Conservation (phyloP, 352 stramenopile species). For the Phytophthora pistaciae region DNA sequence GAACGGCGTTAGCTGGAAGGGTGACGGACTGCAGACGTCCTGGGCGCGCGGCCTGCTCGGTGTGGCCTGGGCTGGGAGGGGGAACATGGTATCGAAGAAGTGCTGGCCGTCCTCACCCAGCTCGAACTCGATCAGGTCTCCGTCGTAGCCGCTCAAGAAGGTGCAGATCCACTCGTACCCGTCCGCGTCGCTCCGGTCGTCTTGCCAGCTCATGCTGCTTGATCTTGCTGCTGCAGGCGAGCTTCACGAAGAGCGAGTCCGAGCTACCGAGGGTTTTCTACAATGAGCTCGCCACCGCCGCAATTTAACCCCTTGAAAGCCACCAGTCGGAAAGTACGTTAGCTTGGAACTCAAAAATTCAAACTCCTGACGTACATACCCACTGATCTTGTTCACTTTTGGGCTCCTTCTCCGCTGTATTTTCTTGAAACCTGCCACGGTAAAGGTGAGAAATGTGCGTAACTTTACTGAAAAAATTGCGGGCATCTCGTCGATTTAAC, state of each 20-base stretch:
- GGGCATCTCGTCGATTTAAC: background rate
- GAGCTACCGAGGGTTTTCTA: background rate
- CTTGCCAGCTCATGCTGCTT: slow-evolving; percentile 15
- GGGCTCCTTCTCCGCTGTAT: background rate
- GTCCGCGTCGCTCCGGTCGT: background rate
- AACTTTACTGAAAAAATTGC: background rate
- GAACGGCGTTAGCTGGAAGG: slow-evolving; percentile 21
- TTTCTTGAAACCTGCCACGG: background rate
- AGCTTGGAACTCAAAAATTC: background rate
- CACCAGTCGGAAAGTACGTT: background rate
- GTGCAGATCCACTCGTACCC: slow-evolving; percentile 37
- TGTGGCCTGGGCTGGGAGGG: background rate
- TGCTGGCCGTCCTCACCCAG: slow-evolving; percentile 38
- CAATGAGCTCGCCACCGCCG: background rate
- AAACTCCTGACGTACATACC: background rate
- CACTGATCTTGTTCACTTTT: background rate
- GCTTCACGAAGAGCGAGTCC: background rate
- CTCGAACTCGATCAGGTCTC: slow-evolving; percentile 45
- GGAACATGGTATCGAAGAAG: slow-evolving; percentile 40
- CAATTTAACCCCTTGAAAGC: background rate
- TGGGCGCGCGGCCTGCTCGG: background rate
- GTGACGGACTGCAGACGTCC: slow-evolving; percentile 1
- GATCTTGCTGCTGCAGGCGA: background rate
- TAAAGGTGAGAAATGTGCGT: background rate
- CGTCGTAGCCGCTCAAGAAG: slow-evolving; percentile 36